Evolutionary conservation across 495 filamentous ascomycete species (phyloP), one percentile per base, ranked within the genome.

Genomic region (Neurospora tetrasperma): DNA sequence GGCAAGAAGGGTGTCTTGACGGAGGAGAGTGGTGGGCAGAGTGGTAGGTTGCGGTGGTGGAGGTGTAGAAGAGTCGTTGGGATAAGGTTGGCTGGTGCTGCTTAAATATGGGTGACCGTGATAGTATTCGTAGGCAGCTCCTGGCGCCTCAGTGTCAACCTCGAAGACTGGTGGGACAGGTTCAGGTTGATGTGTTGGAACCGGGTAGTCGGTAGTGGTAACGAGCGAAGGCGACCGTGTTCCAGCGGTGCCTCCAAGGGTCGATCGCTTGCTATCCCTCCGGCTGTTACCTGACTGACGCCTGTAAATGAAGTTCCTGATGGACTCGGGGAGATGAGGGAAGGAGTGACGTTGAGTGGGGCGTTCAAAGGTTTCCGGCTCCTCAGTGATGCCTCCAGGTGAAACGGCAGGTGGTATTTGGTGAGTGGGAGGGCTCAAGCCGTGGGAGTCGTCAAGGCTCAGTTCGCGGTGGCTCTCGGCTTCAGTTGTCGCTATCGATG

Each of bases 51-150:
- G 73, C 39, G 16, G 72, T 27, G 71, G 70, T 59, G 23, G 73
- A 42, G 10, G 23, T 9, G 43, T 10, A 71, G 31, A 66, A 66
- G 27, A 66, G 54, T 66, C 14, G 54, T 38, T 14, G 10, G 20
- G 10, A 14, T 7, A 27, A 54, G 46, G 11, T 27, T 54, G 46
- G 46, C 46, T 20, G 23, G 46, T 23, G 23, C 20, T 62, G 70
- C 62, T 73, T 42, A 78, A 42, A 66, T 70, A 71, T 35, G 78
- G 78, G 48, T 79, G 54, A 18, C 70, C 78, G 78, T 81, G 35
- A 11, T 79, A 81, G 69, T 81, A 81, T 10, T 74, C 76, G 75
- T 77, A 81, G 16, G 77, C 77, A 27, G 76, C 72, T 69, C 79
- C 79, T 5, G 46, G 77, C 2, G 74, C 72, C 10, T 80, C 76